Percentiles rank a stretch among this genome's conserved stretches.
These are phyloP conservation scores for Grosmannia clavigera DNA, from an alignment of 2,329 filamentous ascomycete genomes.

Conservation along the genomic window DNA sequence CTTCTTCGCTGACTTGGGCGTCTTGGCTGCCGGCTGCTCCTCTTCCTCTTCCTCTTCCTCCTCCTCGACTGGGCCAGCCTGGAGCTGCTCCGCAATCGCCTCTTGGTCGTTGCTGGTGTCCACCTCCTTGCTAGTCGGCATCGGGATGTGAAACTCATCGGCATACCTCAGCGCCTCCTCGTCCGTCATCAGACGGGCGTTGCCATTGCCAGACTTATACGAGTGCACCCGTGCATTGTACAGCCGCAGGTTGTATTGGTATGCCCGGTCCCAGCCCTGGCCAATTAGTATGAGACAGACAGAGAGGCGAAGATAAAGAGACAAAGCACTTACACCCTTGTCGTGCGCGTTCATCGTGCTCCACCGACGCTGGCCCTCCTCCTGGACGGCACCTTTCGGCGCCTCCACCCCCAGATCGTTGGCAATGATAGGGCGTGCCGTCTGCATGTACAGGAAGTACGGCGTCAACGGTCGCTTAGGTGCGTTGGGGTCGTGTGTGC, in stretches of 20 bases:
- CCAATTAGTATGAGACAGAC: neutral
- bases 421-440: constrained; percentile 71
- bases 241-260: constrained; percentile 54
- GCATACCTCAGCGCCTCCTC: constrained; percentile 48
- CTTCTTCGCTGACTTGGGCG: constrained; percentile 41
- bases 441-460: constrained; percentile 90
- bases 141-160: constrained; percentile 42
- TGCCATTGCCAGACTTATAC: constrained; percentile 47
- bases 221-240: constrained; percentile 55
- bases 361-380: constrained; percentile 82
- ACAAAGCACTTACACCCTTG: constrained; percentile 40
- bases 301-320: neutral
- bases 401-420: constrained; percentile 62
- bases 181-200: constrained; percentile 49
- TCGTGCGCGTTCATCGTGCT: constrained; percentile 60
- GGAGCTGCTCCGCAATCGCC: constrained; percentile 47
- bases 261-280: constrained; percentile 51
- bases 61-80: constrained; percentile 30
- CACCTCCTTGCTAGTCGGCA: constrained; percentile 35
- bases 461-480: constrained; percentile 90
- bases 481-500: constrained; percentile 78
- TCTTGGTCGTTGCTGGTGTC: constrained; percentile 38
- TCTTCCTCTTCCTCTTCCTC: constrained; percentile 30
- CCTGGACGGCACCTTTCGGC: constrained; percentile 75
- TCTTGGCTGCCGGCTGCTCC: constrained; percentile 36